Evolutionary conservation across 2,329 filamentous ascomycete species (phyloP), one percentile per base, ranked within the genome.

Genomic region (Aspergillus cejpii): DNA sequence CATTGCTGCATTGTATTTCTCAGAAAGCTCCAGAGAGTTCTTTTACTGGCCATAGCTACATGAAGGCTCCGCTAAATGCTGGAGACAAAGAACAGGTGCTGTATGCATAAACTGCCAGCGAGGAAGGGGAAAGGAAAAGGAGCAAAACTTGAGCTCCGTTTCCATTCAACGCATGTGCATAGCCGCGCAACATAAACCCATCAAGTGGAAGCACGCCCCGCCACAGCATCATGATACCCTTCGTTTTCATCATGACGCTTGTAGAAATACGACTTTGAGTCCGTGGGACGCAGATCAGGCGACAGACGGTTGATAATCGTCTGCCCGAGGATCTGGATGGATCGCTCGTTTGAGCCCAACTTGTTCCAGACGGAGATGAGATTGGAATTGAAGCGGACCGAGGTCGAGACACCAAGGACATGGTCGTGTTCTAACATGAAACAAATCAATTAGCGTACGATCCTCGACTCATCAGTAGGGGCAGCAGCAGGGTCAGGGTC

Each of bases 311-410:
- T 78, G 38, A 94, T 72, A 41, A 95, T 82, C 38, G 80, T 84
- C 50, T 79, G 72, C 39, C 90, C 75, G 48, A 96, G 76, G 51
- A 75, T 79, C 62, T 91, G 81, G 55, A 92, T 79, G 5, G 88
- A 92, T 55, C 79, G 81, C 60, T 87, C 76, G 68, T 92, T 89
- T 48, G 81, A 83, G 17, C 83, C 83, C 60, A 94, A 85, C 51
- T 92, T 87, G 71, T 95, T 92, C 91, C 91, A 97, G 60, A 97
- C 80, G 56, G 86, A 85, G 63, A 96, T 84, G 52, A 95, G 80
- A 64, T 91, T 83, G 23, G 83, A 85, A 70, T 90, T 94, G 76
- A 92, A 94, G 58, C 90, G 84, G 46, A 91, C 86, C 1, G 85
- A 89, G 53, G 92, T 81, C 33, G 86, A 87, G 37, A 96, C 83